Percentiles rank a stretch among this genome's conserved stretches.
These are phyloP conservation scores for Kodamaea nitidulidarum DNA, from an alignment of 805 yeast genomes.

Conservation along the genomic window DNA sequence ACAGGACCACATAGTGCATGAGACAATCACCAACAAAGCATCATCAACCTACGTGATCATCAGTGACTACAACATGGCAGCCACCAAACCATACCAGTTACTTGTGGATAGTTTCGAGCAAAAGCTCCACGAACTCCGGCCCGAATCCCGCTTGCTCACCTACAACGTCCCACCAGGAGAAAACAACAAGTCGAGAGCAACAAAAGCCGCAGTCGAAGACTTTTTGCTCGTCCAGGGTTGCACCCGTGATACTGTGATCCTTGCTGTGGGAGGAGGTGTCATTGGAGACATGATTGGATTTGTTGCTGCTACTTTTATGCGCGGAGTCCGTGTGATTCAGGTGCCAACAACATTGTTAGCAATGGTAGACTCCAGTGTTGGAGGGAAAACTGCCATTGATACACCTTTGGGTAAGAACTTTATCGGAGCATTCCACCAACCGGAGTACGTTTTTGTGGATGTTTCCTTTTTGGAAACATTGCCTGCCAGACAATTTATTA, in stretches of 20 bases:
- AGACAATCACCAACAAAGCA: slow-evolving; percentile 55
- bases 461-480: slow-evolving; percentile 80
- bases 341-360: slow-evolving; percentile 90
- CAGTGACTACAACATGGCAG: slow-evolving; percentile 76
- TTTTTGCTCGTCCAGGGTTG: slow-evolving; percentile 78
- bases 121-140: slow-evolving; percentile 34
- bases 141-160: slow-evolving; percentile 61
- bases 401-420: slow-evolving; percentile 95
- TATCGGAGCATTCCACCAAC: slow-evolving; percentile 97
- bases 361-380: slow-evolving; percentile 97
- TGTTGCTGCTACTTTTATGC: slow-evolving; percentile 99
- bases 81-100: slow-evolving; percentile 56
- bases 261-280: slow-evolving; percentile 97
- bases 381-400: slow-evolving; percentile 98
- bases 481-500: slow-evolving; percentile 90
- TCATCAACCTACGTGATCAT: slow-evolving; percentile 92
- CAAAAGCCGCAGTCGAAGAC: slow-evolving; percentile 93
- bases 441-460: slow-evolving; percentile 82
- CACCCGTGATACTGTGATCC: slow-evolving; percentile 89
- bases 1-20: slow-evolving; percentile 66
- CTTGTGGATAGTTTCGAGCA: slow-evolving; percentile 42
- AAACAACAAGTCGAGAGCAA: slow-evolving; percentile 77
- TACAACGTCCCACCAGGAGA: slow-evolving; percentile 91
- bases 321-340: slow-evolving; percentile 93
- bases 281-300: slow-evolving; percentile 99